These are phyloP conservation scores for Borovskyia barvae DNA, from an alignment of 208 protist genomes.

Conservation along the genomic window DNA sequence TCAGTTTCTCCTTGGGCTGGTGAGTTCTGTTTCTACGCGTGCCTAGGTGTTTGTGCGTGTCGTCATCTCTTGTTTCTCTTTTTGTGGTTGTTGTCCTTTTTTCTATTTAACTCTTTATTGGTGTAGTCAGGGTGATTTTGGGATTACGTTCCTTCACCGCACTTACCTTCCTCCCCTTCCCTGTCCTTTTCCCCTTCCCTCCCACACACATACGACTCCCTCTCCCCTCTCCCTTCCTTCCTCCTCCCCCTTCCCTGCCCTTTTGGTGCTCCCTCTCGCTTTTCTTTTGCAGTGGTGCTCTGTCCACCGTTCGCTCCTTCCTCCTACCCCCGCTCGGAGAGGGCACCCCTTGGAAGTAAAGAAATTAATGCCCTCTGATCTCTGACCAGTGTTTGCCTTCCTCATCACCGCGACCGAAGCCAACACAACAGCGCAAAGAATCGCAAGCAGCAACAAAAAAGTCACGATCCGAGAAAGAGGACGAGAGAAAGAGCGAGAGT, in stretches of 20 bases:
- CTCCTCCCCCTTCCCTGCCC: not conserved
- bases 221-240: not conserved
- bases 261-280: not conserved
- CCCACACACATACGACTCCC: not conserved
- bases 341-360: too few relatives aligned
- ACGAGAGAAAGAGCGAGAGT: too few relatives aligned
- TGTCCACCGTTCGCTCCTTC: not conserved
- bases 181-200: not conserved
- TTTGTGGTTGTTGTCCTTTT: conserved; percentile 1
- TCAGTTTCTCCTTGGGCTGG: not conserved
- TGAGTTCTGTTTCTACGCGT: not conserved
- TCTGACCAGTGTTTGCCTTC: too few relatives aligned
- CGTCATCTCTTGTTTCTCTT: not conserved
- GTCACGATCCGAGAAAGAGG: too few relatives aligned
- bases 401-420: too few relatives aligned
- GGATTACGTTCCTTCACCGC: not conserved
- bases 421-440: too few relatives aligned
- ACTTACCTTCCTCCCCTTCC: not conserved
- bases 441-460: too few relatives aligned
- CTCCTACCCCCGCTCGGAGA: too few relatives aligned
- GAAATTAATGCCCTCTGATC: too few relatives aligned
- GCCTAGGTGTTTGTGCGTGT: conserved; percentile 11
- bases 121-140: not conserved
- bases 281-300: not conserved
- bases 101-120: not conserved